These are phyloP conservation scores for Stephania yunnanensis DNA, from an alignment of 164 flowering plant species.

Conservation along the genomic window DNA sequence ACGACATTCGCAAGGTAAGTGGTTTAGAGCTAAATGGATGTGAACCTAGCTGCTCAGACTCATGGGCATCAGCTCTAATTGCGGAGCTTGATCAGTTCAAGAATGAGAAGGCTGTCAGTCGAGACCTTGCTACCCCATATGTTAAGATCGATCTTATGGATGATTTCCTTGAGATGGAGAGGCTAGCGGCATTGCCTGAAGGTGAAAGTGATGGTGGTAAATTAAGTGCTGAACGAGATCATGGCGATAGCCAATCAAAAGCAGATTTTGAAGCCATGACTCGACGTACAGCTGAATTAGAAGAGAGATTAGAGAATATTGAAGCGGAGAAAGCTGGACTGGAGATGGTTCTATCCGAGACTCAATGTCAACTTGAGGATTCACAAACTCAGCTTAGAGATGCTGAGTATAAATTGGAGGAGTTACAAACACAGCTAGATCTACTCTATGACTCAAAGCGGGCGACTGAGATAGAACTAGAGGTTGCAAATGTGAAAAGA, in stretches of 20 bases:
- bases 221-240: slow-evolving; percentile 16
- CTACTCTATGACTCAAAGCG: slow-evolving; percentile 40
- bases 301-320: slow-evolving; percentile 32
- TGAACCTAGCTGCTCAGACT: slow-evolving; percentile 39
- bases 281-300: slow-evolving; percentile 35
- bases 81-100: slow-evolving; percentile 63
- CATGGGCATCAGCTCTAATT: slow-evolving; percentile 70
- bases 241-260: slow-evolving; percentile 27
- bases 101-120: slow-evolving; percentile 34
- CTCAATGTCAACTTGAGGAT: slow-evolving; percentile 27
- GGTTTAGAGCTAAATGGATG: slow-evolving; percentile 29
- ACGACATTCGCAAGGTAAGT: slow-evolving; percentile 25
- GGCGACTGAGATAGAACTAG: slow-evolving; percentile 19
- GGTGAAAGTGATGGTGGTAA: slow-evolving; percentile 18
- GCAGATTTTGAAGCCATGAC: slow-evolving; percentile 40
- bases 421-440: slow-evolving; percentile 40
- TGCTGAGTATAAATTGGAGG: slow-evolving; percentile 43
- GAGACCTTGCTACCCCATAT: slow-evolving; percentile 26
- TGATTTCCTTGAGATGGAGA: slow-evolving; percentile 96
- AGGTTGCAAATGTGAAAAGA: slow-evolving; percentile 16
- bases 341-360: slow-evolving; percentile 35
- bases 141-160: slow-evolving; percentile 71
- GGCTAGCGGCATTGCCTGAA: slow-evolving; percentile 62
- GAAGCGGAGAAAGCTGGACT: slow-evolving; percentile 45
- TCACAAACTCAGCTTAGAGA: slow-evolving; percentile 35